phyloP scores from a whole-genome alignment of 2,329 filamentous ascomycete genomes.

The Colletotrichum liriopes region DNA sequence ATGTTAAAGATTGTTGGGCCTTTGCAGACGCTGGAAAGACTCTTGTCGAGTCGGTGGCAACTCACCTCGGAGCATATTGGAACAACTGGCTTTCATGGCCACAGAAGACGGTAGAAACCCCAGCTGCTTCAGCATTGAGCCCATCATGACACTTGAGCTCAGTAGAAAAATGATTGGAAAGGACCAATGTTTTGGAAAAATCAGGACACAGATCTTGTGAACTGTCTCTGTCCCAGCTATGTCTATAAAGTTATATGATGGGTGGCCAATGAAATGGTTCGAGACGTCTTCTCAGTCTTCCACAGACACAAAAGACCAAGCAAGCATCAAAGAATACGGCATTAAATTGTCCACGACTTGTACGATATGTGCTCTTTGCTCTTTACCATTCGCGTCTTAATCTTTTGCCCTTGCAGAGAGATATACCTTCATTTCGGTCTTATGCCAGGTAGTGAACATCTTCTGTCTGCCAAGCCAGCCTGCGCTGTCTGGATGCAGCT shows the following conservation, averaged over 20 bases:
- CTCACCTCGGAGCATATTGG: conserved; percentile 52
- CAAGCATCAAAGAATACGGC: no score
- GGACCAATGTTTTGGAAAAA: not conserved
- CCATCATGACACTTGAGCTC: not conserved
- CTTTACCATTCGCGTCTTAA: no score
- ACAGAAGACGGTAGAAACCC: not conserved
- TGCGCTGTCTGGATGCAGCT: conserved; percentile 45
- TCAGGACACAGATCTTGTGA: no score
- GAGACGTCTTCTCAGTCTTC: no score
- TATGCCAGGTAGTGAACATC: conserved; percentile 40
- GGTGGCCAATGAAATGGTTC: no score
- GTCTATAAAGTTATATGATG: no score
- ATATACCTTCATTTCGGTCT: conserved; percentile 39
- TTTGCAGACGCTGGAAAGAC: conserved; percentile 51
- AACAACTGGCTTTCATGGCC: conserved; percentile 47
- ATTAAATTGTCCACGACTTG: no score
- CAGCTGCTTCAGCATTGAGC: not conserved
- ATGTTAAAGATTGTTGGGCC: conserved; percentile 52
- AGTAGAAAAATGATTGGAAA: not conserved
- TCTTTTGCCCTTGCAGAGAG: conserved; percentile 4
- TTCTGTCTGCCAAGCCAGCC: conserved; percentile 53
- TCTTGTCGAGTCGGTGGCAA: conserved; percentile 47
- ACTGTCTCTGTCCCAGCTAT: no score
- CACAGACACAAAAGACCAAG: no score
- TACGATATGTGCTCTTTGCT: no score